Base-by-base conservation (phyloP, 805 yeast genomes). In the Wickerhamiella spandovensis region DNA sequence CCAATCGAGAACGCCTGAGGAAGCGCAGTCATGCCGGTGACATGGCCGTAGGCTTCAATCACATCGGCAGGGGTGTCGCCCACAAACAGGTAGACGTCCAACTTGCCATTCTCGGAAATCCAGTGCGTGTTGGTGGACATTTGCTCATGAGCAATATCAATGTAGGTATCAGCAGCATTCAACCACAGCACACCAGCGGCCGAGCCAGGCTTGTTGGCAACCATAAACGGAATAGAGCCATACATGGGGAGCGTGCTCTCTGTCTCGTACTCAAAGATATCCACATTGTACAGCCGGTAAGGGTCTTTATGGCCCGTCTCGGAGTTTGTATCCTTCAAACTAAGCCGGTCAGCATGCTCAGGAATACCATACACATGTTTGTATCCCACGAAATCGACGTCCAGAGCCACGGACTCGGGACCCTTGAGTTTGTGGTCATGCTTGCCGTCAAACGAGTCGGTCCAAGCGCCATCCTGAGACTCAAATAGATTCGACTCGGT, bases 201-300 rank as follows among this genome's bases (percentile, higher is more conserved):
- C 2, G 71, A 58, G 0, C 68, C 74, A 0, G 76, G 72, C 47
- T 76, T 78, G 17, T 76, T 77, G 0, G 87, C 92, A 47, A 86
- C 67, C 75, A 92, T 72, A 44, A 89, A 78, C 2, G 99, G 98
- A 58, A 92, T 86, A 0, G 95, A 72, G 1, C 99, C 99, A 61
- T 92, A 92, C 95, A 89, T 88, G 44, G 97, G 87, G 72, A 82
- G 72, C 50, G 80, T 78, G 38, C 95, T 82, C 54, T 84, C 77
- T 1, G 81, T 72, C 57, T 85, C 94, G 63, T 92, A 92, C 66
- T 92, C 97, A 66, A 92, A 92, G 35, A 90, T 90, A 64, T 92
- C 99, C 25, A 89, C 97, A 58, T 92, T 90, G 71, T 69, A 92
- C 43, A 92, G 69, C 44, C 98, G 73, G 65, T 92, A 92, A 2